Conservation (phyloP, 2,329 filamentous ascomycete species). For the Cladobotryum mycophilum region DNA sequence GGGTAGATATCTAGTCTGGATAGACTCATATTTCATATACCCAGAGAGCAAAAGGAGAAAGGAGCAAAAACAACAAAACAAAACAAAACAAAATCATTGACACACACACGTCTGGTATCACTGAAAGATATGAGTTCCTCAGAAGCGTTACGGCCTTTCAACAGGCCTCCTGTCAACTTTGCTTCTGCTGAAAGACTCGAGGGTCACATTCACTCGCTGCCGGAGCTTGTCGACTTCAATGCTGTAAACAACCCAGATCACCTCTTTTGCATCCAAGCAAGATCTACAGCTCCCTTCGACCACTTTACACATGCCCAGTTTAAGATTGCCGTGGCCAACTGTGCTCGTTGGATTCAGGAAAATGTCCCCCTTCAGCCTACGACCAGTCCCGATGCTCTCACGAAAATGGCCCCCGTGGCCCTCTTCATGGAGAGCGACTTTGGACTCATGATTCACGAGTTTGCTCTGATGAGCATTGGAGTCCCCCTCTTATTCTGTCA, state of each 20-base stretch:
- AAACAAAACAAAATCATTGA: too few species aligned
- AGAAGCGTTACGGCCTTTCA: constrained; percentile 11
- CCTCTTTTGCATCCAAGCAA: constrained; percentile 21
- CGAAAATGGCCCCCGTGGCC: constrained; percentile 18
- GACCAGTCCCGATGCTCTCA: constrained; percentile 5
- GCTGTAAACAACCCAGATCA: constrained; percentile 20
- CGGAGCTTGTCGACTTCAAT: constrained; percentile 24
- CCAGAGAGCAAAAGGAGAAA: too few species aligned
- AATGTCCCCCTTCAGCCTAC: constrained; percentile 8
- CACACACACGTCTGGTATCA: too few species aligned
- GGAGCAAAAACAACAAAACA: too few species aligned
- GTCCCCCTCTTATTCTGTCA: constrained; percentile 19
- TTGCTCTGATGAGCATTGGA: constrained; percentile 19
- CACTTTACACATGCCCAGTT: constrained; percentile 17
- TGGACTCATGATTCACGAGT: constrained; percentile 21
- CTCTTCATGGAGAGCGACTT: constrained; percentile 25
- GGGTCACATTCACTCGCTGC: constrained; percentile 14
- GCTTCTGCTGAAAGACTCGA: constrained; percentile 12
- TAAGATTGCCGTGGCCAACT: constrained; percentile 15
- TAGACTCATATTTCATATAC: too few species aligned
- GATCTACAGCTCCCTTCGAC: constrained; percentile 8
- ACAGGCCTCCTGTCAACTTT: constrained; percentile 14
- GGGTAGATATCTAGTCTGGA: too few species aligned
- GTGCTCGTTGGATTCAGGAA: constrained; percentile 15
- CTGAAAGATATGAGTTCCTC: too few species aligned